These are phyloP conservation scores for Stipa capillata DNA, from an alignment of 176 grass and related monocot species.

Conservation along the genomic window DNA sequence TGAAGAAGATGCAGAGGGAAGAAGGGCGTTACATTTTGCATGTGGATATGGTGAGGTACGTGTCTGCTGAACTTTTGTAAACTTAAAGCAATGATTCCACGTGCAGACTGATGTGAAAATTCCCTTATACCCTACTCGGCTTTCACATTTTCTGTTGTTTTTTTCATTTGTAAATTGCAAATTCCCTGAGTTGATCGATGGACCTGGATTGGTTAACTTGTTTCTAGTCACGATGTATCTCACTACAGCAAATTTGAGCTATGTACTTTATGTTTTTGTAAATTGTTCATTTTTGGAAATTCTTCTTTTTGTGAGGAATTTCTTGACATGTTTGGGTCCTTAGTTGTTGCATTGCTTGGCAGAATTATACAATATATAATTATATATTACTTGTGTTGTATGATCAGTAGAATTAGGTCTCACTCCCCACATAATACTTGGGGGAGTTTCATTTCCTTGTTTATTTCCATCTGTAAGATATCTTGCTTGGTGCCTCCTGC, in stretches of 20 bases:
- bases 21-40: slow-evolving; percentile 98
- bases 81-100: not conserved
- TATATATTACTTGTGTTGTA: not conserved
- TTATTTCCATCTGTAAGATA: slow-evolving; percentile 3
- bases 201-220: not conserved
- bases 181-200: not conserved
- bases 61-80: not conserved
- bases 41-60: slow-evolving; percentile 95
- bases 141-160: not conserved
- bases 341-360: not conserved
- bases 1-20: slow-evolving; percentile 85
- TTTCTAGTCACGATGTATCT: not conserved
- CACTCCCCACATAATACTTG: not conserved
- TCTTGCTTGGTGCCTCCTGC: not conserved
- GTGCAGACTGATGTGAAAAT: not conserved
- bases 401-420: not conserved
- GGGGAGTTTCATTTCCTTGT: not conserved
- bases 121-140: not conserved
- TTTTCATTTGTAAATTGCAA: not conserved
- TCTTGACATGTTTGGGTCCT: not conserved
- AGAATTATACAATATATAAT: not conserved
- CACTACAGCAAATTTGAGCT: not conserved
- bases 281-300: not conserved
- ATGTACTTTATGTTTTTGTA: not conserved
- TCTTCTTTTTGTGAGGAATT: not conserved